A percentile compares a stretch with the other conserved stretches of the same genome.
phyloP scores from a whole-genome alignment of 306 rosid species.

The Cucumis cinereus region DNA sequence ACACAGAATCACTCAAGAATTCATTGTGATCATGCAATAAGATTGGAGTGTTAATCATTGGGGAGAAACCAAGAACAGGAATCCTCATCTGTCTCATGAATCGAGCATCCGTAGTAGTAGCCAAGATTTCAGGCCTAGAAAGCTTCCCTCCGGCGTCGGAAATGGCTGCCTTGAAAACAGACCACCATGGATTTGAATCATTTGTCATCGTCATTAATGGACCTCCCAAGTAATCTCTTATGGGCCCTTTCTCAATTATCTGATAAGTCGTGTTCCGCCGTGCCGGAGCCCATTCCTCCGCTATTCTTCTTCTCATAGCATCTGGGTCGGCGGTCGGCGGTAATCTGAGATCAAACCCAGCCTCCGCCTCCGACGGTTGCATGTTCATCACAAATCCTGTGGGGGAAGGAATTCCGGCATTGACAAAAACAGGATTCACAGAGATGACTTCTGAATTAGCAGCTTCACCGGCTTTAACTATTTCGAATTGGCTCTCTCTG shows the following conservation, averaged over 20 bases:
- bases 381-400: constrained; percentile 84
- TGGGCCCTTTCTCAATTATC: constrained; percentile 52
- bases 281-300: constrained; percentile 79
- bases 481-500: constrained; percentile 68
- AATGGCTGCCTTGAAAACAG: constrained; percentile 56
- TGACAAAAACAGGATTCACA: constrained; percentile 71
- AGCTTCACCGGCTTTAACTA: constrained; percentile 68
- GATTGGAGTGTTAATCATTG: constrained; percentile 81
- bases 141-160: constrained; percentile 63
- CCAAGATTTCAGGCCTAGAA: constrained; percentile 67
- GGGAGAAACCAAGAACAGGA: constrained; percentile 87
- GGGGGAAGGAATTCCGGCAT: constrained; percentile 47
- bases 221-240: constrained; percentile 50
- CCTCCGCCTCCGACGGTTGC: constrained; percentile 91
- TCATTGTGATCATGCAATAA: constrained; percentile 91
- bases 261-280: constrained; percentile 59
- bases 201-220: constrained; percentile 51
- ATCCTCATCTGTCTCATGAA: constrained; percentile 57
- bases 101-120: constrained; percentile 74
- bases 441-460: constrained; percentile 64
- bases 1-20: constrained; percentile 1
- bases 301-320: constrained; percentile 45
- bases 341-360: constrained; percentile 66
- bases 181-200: constrained; percentile 93
- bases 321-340: constrained; percentile 62